Evolutionary conservation across 805 yeast species (phyloP).

Genomic region (Metschnikowia gelsemii): DNA sequence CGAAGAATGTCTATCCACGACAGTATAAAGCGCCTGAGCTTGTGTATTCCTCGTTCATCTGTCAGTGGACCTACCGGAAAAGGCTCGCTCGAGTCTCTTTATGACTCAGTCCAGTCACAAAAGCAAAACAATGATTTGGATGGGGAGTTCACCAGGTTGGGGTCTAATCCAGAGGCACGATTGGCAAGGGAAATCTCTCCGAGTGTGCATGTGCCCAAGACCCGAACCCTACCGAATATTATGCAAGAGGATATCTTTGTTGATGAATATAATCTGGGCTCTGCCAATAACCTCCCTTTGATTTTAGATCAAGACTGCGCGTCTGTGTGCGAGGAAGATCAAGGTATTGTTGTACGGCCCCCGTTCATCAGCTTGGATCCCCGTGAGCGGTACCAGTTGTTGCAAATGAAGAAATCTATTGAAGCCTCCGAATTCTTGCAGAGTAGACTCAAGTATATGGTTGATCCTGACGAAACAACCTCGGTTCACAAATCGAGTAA

Average conservation of each 20-base stretch:
- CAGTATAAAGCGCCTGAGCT: constrained; percentile 11
- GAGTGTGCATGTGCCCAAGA: constrained; percentile 17
- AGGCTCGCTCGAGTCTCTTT: constrained; percentile 13
- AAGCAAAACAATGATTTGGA: constrained; percentile 6
- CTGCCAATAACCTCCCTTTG: constrained; percentile 14
- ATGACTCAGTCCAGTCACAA: constrained; percentile 9
- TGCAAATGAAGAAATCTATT: constrained; percentile 39
- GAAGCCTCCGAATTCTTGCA: constrained; percentile 38
- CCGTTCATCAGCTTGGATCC: constrained; percentile 47
- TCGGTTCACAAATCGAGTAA: constrained; percentile 22
- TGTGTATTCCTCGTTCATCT: constrained; percentile 16
- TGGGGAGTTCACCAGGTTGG: constrained; percentile 11
- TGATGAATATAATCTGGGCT: not conserved
- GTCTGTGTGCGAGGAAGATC: constrained; percentile 33
- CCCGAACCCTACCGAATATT: constrained; percentile 18
- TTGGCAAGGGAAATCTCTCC: constrained; percentile 18
- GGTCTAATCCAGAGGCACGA: constrained; percentile 6
- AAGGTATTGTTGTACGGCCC: constrained; percentile 42
- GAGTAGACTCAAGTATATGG: constrained; percentile 37
- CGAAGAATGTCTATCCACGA: constrained; percentile 14
- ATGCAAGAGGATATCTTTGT: not conserved
- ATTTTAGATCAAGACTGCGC: constrained; percentile 35
- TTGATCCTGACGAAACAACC: constrained; percentile 40
- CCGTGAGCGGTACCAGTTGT: constrained; percentile 40
- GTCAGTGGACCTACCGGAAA: constrained; percentile 8